Base-by-base conservation (phyloP, 352 stramenopile genomes). In the Pseudoperonospora humuli region DNA sequence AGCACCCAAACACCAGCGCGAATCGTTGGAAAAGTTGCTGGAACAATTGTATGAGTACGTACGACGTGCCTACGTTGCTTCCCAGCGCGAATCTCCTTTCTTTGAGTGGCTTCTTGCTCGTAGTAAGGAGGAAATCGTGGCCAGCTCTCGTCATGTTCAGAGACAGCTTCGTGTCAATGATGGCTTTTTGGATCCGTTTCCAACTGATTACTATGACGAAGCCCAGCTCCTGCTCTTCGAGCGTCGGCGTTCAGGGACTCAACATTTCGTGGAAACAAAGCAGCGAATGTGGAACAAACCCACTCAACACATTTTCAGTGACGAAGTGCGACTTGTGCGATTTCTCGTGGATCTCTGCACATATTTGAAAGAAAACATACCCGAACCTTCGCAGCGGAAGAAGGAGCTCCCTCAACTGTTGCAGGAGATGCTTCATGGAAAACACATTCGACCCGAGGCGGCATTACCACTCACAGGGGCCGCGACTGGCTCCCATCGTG, bases 271-370 rank as follows among this genome's bases (percentile, higher is more conserved):
- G 7, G 68, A 80, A 18, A 54, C 61, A n/a, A 70, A 70, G 18
- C 54, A 76, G 26, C 57, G 52, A 5, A 31, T 75, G 20, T 56
- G 44, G 39, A 75, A 67, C 44, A 67, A 61, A 20, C 51, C 65
- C 9, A 54, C 61, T 17, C 48, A 78, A 5, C 66, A 76, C 35
- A 63, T 83, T 27, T 84, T 86, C 23, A 64, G 69, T 33, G 70
- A 82, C 21, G 66, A 71, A 35, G 48, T 86, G 29, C 63, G 71
- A 35, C 52, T 86, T 11, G 69, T 84, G 24, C 57, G 73, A 15
- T 82, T 75, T 25, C 51, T 86, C 2, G 67, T 84, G 15, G 73
- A 84, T 14, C 52, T 82, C 1, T 73, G 68, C 6, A 80, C 70
- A n/a, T 82, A 65, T 48, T 32, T 86, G 34, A 86, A 86, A 47